Evolutionary conservation across 371 early-diverging fungal genomes (phyloP).

Genomic region (Syncephalastrum racemosum): DNA sequence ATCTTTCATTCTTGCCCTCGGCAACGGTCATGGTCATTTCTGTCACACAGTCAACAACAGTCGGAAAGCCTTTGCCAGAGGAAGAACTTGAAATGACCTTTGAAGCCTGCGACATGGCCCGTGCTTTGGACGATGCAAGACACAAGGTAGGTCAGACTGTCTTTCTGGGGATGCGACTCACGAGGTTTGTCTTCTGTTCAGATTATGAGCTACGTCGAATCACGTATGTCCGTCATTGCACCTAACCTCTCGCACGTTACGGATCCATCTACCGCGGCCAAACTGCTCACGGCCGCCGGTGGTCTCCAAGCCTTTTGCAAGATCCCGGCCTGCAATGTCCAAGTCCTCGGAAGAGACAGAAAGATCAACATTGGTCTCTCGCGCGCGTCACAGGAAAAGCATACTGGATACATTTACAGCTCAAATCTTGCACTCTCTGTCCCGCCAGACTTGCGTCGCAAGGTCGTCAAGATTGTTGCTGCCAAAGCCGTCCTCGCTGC

Average conservation of each 20-base stretch:
- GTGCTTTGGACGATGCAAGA: slow-evolving; percentile 72
- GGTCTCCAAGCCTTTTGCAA: slow-evolving; percentile 85
- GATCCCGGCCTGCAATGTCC: slow-evolving; percentile 91
- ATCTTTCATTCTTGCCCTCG: slow-evolving; percentile 78
- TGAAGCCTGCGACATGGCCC: slow-evolving; percentile 81
- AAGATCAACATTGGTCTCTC: slow-evolving; percentile 81
- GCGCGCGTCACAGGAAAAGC: slow-evolving; percentile 64
- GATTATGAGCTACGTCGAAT: slow-evolving; percentile 90
- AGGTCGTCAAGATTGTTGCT: slow-evolving; percentile 76
- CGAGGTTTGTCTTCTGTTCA: slow-evolving; percentile 14
- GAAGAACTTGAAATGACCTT: slow-evolving; percentile 67
- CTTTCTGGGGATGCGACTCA: background rate
- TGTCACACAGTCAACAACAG: slow-evolving; percentile 86
- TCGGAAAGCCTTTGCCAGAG: slow-evolving; percentile 63
- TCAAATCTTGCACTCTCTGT: slow-evolving; percentile 68
- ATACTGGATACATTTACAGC: slow-evolving; percentile 82
- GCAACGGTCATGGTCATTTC: slow-evolving; percentile 92
- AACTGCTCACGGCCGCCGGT: slow-evolving; percentile 89
- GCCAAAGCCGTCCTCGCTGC: slow-evolving; percentile 87
- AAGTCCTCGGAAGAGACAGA: slow-evolving; percentile 59
- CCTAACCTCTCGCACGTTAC: slow-evolving; percentile 92
- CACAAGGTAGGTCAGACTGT: slow-evolving; percentile 41
- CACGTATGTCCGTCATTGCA: slow-evolving; percentile 90
- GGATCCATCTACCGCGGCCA: slow-evolving; percentile 88
- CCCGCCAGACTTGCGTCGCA: slow-evolving; percentile 77